These are phyloP conservation scores for Kwoniella botswanensis DNA, from an alignment of 768 basidiomycete genomes.

Conservation along the genomic window DNA sequence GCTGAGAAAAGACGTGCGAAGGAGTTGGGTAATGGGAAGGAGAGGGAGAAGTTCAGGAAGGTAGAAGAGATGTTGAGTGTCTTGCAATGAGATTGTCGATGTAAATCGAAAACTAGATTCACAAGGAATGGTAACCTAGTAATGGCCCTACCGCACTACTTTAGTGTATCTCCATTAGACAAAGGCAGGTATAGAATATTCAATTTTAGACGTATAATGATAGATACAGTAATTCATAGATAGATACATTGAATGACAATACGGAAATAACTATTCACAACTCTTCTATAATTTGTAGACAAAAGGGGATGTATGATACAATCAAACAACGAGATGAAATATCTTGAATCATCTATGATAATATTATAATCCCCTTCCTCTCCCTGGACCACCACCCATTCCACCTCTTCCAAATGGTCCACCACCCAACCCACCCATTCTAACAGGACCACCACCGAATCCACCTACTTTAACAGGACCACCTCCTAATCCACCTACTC, in stretches of 20 bases:
- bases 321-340: not conserved
- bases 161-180: too few relatives aligned
- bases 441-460: not conserved
- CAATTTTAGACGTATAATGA: not conserved
- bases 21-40: conserved; percentile 64
- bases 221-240: not conserved
- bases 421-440: not conserved
- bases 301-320: too few relatives aligned
- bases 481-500: not conserved
- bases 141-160: too few relatives aligned
- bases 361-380: not conserved
- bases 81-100: conserved; percentile 4
- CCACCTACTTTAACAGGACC: not conserved
- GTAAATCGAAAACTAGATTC: not conserved
- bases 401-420: conserved; percentile 4
- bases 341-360: not conserved
- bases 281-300: too few relatives aligned
- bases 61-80: conserved; percentile 60
- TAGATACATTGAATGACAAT: not conserved
- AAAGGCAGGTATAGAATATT: too few relatives aligned
- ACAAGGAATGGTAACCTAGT: not conserved
- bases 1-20: conserved; percentile 65
- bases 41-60: conserved; percentile 60
- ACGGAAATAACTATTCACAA: not conserved
- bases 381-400: not conserved